Conservation (phyloP, 2,329 filamentous ascomycete species). For the Clonostachys byssicola region DNA sequence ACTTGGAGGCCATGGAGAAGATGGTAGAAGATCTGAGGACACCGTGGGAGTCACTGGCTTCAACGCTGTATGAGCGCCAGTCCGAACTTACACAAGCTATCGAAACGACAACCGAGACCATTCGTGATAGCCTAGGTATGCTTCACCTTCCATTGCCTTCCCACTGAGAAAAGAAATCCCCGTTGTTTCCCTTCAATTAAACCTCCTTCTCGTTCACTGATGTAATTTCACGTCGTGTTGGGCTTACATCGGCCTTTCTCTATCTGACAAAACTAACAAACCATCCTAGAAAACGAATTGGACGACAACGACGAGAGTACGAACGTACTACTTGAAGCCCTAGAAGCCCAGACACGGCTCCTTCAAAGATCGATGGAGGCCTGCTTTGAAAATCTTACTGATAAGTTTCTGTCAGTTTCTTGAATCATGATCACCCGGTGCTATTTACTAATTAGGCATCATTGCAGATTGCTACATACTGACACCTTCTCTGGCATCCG, state of each 20-base stretch:
- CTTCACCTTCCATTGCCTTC: neutral
- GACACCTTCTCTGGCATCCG: slow-evolving; percentile 25
- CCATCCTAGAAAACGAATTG: too few relatives aligned
- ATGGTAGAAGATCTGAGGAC: slow-evolving; percentile 25
- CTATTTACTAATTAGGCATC: neutral
- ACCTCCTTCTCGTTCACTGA: too few relatives aligned
- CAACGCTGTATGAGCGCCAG: neutral
- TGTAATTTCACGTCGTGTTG: too few relatives aligned
- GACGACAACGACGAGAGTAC: too few relatives aligned
- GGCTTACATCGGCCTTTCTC: too few relatives aligned
- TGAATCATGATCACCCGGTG: neutral
- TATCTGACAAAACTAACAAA: too few relatives aligned
- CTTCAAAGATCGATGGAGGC: slow-evolving; percentile 18
- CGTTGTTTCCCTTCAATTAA: neutral
- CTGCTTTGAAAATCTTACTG: slow-evolving; percentile 13
- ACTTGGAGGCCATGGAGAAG: slow-evolving; percentile 30
- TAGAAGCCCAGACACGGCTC: slow-evolving; percentile 5
- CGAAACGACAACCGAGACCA: neutral
- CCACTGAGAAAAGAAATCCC: neutral
- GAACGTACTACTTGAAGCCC: too few relatives aligned
- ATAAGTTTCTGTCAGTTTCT: slow-evolving; percentile 1
- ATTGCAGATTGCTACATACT: slow-evolving; percentile 21
- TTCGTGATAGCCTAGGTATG: neutral
- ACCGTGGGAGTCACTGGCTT: slow-evolving; percentile 21
- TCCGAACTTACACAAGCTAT: neutral